These are phyloP conservation scores for Candolleomyces aberdarensis DNA, from an alignment of 768 basidiomycete species.

Conservation along the genomic window DNA sequence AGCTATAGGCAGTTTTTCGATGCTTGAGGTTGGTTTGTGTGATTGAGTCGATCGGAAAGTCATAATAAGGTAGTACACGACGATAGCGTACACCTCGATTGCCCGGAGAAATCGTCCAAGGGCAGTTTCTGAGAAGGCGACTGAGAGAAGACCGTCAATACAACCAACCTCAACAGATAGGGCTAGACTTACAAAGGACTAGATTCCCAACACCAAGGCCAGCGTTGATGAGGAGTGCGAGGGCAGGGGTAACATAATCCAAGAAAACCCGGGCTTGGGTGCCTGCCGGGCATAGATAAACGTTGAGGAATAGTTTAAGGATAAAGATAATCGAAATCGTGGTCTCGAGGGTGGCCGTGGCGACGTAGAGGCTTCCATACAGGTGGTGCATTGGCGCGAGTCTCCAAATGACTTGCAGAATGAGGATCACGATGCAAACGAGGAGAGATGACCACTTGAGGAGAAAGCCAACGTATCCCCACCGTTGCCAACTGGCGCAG, in stretches of 20 bases:
- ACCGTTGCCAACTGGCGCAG: conserved; percentile 63
- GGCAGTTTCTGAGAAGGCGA: conserved; percentile 64
- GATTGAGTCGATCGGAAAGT: conserved; percentile 27
- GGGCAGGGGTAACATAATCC: conserved; percentile 47
- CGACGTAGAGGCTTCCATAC: conserved; percentile 50
- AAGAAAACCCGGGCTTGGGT: conserved; percentile 42
- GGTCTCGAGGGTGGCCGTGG: conserved; percentile 56
- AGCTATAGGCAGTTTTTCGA: background rate
- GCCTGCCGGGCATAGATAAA: conserved; percentile 38
- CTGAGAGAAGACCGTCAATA: conserved; percentile 28
- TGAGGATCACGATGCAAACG: conserved; percentile 41
- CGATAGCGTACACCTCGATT: conserved; percentile 57
- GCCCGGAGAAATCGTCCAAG: conserved; percentile 68
- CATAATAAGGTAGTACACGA: conserved; percentile 53
- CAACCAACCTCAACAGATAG: conserved; percentile 6
- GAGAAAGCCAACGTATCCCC: conserved; percentile 53
- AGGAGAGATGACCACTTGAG: conserved; percentile 51
- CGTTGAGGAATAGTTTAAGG: conserved; percentile 60
- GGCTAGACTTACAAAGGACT: conserved; percentile 46
- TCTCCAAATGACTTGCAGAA: conserved; percentile 67
- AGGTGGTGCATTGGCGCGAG: conserved; percentile 35
- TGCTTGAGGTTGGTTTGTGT: background rate
- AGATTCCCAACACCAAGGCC: conserved; percentile 57
- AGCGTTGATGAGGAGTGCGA: conserved; percentile 49
- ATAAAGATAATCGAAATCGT: conserved; percentile 56